These are phyloP conservation scores for Panaeolus cyanescens DNA, from an alignment of 768 basidiomycete species.

Conservation along the genomic window DNA sequence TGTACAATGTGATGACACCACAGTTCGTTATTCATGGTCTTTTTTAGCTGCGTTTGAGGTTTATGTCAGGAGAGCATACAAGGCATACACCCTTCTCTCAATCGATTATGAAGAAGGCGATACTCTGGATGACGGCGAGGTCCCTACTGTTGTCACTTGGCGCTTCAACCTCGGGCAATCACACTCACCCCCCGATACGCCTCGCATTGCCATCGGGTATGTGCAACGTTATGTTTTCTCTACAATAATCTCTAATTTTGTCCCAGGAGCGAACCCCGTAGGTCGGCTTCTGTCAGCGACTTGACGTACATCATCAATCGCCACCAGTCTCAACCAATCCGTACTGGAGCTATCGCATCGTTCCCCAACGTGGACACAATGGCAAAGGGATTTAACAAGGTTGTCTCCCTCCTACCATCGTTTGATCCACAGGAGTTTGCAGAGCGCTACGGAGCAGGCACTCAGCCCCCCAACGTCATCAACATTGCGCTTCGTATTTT, in stretches of 20 bases:
- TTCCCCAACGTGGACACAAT: slow-evolving; percentile 78
- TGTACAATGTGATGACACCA: slow-evolving; percentile 21
- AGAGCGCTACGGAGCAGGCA: slow-evolving; percentile 72
- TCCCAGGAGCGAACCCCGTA: slow-evolving; percentile 54
- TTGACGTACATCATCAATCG: slow-evolving; percentile 89
- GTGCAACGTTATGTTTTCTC: slow-evolving; percentile 8
- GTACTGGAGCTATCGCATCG: slow-evolving; percentile 90
- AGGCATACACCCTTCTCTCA: slow-evolving; percentile 87
- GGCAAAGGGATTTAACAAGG: slow-evolving; percentile 71
- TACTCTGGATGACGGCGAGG: slow-evolving; percentile 78
- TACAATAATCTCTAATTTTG: slow-evolving; percentile 12
- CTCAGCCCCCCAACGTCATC: slow-evolving; percentile 88
- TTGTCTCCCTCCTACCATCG: slow-evolving; percentile 70
- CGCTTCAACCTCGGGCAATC: slow-evolving; percentile 92
- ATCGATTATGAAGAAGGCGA: slow-evolving; percentile 97
- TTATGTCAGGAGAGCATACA: slow-evolving; percentile 94
- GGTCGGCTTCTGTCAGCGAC: slow-evolving; percentile 94
- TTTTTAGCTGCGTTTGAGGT: slow-evolving; percentile 87
- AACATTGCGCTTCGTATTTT: slow-evolving; percentile 93
- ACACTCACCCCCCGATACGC: slow-evolving; percentile 85
- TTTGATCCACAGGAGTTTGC: slow-evolving; percentile 74
- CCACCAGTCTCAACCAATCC: slow-evolving; percentile 85
- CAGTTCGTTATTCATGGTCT: slow-evolving; percentile 5
- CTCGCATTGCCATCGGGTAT: slow-evolving; percentile 57
- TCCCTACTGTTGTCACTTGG: slow-evolving; percentile 84